Conservation (phyloP, 768 basidiomycete species). For the Xerocomus spinulosus region DNA sequence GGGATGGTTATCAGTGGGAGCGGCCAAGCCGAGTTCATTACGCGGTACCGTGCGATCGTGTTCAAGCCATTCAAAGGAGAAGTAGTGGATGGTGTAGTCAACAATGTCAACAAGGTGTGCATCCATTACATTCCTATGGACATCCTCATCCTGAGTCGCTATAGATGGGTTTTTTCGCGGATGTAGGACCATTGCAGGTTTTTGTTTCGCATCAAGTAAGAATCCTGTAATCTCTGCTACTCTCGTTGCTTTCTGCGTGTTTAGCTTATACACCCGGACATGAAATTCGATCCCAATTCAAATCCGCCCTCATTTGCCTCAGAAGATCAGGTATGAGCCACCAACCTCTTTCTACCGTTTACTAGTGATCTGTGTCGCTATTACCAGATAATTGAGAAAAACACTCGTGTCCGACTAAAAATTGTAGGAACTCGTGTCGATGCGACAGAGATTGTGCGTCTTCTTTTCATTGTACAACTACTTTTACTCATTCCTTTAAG, state of each 20-base stretch:
- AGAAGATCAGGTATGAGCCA: conserved; percentile 64
- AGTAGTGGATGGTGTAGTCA: conserved; percentile 94
- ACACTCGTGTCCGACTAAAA: conserved; percentile 87
- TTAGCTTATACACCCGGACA: conserved; percentile 92
- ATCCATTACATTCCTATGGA: neutral
- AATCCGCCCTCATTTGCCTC: conserved; percentile 96
- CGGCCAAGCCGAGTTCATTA: conserved; percentile 94
- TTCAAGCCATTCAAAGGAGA: conserved; percentile 99
- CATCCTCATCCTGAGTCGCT: neutral
- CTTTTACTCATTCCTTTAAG: conserved; percentile 36
- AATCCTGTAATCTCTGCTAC: conserved; percentile 20
- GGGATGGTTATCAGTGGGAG: conserved; percentile 89
- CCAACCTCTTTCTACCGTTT: neutral
- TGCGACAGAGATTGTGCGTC: conserved; percentile 90
- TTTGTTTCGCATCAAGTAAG: conserved; percentile 93
- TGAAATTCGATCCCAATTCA: conserved; percentile 92
- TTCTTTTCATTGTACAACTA: neutral
- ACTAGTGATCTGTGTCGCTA: neutral
- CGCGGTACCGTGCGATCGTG: conserved; percentile 92
- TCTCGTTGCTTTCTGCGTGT: conserved; percentile 4
- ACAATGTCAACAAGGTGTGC: conserved; percentile 87
- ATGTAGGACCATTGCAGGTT: conserved; percentile 89
- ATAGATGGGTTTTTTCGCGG: conserved; percentile 98
- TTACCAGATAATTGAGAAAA: conserved; percentile 83
- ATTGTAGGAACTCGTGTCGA: conserved; percentile 98